A percentile compares a stretch with the other conserved stretches of the same genome.
Evolutionary conservation across 164 flowering plant species (phyloP).

Genomic region (Stephania japonica): DNA sequence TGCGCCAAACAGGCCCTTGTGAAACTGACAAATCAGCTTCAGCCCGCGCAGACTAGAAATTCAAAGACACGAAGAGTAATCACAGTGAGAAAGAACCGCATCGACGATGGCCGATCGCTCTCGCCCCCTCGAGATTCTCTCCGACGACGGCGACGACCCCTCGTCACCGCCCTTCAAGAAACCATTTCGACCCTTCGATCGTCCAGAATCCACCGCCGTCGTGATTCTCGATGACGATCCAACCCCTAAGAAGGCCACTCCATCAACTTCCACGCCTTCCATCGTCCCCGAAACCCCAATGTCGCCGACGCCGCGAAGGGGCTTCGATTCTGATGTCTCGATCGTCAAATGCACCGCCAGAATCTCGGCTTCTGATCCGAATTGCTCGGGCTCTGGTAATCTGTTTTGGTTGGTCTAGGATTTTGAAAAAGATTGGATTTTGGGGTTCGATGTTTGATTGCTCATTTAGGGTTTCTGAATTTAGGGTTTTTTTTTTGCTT

Average conservation of each 20-base stretch:
- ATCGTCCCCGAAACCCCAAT: constrained; percentile 34
- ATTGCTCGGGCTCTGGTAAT: not conserved
- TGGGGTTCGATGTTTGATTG: not conserved
- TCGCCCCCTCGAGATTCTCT: constrained; percentile 16
- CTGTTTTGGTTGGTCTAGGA: not conserved
- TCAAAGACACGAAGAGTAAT: not conserved
- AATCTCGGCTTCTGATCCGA: constrained; percentile 7
- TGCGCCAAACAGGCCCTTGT: not conserved
- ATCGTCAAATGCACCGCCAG: constrained; percentile 28
- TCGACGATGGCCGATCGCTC: constrained; percentile 14
- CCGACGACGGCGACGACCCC: constrained; percentile 21
- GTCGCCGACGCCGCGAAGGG: constrained; percentile 7
- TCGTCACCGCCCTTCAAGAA: not conserved
- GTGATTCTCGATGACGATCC: constrained; percentile 27
- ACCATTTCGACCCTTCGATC: not conserved
- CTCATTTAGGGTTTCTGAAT: not conserved
- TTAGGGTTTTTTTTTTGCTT: not conserved
- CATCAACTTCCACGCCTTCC: constrained; percentile 6
- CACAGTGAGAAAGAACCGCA: not conserved
- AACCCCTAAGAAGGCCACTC: constrained; percentile 26
- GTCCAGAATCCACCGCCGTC: not conserved
- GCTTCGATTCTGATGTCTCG: constrained; percentile 26
- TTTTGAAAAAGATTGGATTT: not conserved
- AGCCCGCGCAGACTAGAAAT: not conserved
- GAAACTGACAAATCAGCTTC: not conserved